Conservation (phyloP, 139 green algal genomes). For the Chlorella sp. region DNA sequence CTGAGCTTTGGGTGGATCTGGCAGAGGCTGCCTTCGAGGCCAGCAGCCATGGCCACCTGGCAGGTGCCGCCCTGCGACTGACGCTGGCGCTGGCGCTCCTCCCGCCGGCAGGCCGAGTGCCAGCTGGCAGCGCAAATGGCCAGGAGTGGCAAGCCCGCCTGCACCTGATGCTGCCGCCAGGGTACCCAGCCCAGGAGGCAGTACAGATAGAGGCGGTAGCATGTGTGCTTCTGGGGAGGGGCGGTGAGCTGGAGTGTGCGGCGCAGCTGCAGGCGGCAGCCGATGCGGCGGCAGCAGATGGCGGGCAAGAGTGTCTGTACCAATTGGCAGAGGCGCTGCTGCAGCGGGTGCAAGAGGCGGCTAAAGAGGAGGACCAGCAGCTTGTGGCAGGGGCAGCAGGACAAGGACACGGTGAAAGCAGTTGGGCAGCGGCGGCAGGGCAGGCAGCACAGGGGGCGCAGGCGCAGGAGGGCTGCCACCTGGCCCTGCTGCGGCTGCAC, state of each 20-base stretch:
- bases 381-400: not conserved
- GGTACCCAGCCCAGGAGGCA: not conserved
- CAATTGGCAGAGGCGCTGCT: not conserved
- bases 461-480: not conserved
- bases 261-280: constrained; percentile 3
- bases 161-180: constrained; percentile 1
- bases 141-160: not conserved
- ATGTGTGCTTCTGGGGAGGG: not conserved
- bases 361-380: not conserved
- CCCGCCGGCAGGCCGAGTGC: not conserved
- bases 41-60: not conserved
- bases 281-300: not conserved
- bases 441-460: no score
- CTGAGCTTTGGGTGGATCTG: not conserved
- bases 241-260: not conserved
- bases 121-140: not conserved
- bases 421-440: not conserved
- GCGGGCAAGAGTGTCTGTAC: constrained; percentile 7
- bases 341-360: not conserved
- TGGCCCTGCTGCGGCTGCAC: constrained; percentile 45
- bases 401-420: not conserved
- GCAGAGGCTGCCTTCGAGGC: not conserved
- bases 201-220: not conserved
- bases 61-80: not conserved
- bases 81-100: not conserved